Conservation (phyloP, 768 basidiomycete species). For the Kwoniella pini region DNA sequence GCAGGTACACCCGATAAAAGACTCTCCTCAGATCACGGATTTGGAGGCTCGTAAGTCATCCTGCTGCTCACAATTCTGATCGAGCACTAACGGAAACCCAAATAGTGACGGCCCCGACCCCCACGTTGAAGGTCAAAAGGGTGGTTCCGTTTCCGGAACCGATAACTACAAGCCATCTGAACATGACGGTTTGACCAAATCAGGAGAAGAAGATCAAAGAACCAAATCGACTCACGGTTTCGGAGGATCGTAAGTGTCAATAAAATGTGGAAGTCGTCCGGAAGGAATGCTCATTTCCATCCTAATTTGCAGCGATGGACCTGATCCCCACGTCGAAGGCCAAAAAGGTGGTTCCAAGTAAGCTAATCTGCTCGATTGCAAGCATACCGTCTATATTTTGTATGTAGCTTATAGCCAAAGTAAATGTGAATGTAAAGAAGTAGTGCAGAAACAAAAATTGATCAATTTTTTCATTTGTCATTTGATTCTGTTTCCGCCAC, state of each 20-base stretch:
- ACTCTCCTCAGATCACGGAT: constrained; percentile 55
- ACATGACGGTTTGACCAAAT: constrained; percentile 53
- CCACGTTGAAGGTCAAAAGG: constrained; percentile 54
- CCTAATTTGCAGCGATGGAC: constrained; percentile 38
- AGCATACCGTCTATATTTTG: background rate
- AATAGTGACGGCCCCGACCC: constrained; percentile 51
- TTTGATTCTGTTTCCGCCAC: background rate
- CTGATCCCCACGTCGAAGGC: constrained; percentile 51
- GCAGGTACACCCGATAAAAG: constrained; percentile 54
- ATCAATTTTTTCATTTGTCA: background rate
- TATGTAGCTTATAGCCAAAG: constrained; percentile 11
- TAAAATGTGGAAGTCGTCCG: background rate
- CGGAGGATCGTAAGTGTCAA: constrained; percentile 48
- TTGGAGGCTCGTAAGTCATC: constrained; percentile 48
- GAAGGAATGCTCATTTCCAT: background rate
- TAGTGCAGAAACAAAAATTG: background rate
- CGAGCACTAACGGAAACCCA: constrained; percentile 13
- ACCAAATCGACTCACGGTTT: constrained; percentile 54
- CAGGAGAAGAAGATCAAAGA: constrained; percentile 51
- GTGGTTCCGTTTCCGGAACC: constrained; percentile 31
- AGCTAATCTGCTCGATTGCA: background rate
- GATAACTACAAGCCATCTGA: constrained; percentile 52
- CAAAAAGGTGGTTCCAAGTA: constrained; percentile 47
- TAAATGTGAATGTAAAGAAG: constrained; percentile 19
- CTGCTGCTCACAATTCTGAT: background rate